These are phyloP conservation scores for Cyathus pygmaeus DNA, from an alignment of 1,284 basidiomycete genomes.

Conservation along the genomic window DNA sequence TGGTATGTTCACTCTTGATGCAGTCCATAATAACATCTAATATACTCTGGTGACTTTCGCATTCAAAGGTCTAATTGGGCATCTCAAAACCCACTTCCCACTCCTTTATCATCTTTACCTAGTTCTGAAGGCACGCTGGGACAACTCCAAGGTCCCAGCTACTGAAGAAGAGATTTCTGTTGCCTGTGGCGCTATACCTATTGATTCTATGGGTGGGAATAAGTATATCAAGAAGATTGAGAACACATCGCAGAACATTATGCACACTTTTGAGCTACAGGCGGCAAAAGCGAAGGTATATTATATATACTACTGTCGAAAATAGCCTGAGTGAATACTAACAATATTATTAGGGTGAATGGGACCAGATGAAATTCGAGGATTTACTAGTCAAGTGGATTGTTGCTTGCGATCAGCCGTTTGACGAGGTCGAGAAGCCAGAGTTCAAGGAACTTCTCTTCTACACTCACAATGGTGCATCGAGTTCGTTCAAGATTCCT, in stretches of 20 bases:
- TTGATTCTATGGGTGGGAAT: not conserved
- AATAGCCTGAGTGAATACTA: not conserved
- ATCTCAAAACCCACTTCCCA: conserved; percentile 25
- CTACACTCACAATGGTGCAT: conserved; percentile 4
- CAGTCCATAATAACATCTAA: not conserved
- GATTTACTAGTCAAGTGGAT: conserved; percentile 12
- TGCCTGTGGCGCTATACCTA: conserved; percentile 6
- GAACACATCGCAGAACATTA: not conserved
- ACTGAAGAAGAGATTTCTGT: conserved; percentile 16
- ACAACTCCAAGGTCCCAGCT: not conserved
- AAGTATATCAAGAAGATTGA: conserved; percentile 4
- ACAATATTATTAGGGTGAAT: conserved; percentile 4
- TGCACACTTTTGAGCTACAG: conserved; percentile 1
- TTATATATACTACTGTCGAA: not conserved
- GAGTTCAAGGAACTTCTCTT: conserved; percentile 19
- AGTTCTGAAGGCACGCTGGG: conserved; percentile 12
- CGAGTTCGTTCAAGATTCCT: conserved; percentile 14
- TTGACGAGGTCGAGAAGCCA: conserved; percentile 13
- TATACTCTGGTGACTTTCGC: not conserved
- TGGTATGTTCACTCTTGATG: conserved; percentile 8
- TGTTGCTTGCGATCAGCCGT: conserved; percentile 23
- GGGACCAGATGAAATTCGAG: conserved; percentile 10
- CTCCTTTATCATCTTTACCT: conserved; percentile 20
- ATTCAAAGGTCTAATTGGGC: conserved; percentile 15
- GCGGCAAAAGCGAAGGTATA: not conserved